phyloP scores from a whole-genome alignment of 176 grass and related monocot species.

The Zea luxurians region DNA sequence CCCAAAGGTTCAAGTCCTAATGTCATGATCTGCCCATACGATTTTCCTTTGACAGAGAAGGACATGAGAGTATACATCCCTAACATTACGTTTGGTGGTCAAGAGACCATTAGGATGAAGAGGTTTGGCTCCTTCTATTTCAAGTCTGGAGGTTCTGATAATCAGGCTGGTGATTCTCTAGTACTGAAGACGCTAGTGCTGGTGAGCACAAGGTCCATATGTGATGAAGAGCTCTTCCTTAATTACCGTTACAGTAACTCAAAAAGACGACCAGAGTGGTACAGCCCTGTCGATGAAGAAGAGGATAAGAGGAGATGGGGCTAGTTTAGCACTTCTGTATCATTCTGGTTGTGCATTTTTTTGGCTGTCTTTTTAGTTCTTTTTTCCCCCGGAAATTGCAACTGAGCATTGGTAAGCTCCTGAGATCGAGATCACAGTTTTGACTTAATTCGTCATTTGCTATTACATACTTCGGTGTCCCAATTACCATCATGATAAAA shows the following conservation, averaged over 20 bases:
- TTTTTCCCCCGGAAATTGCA: not conserved
- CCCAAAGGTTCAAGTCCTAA: constrained; percentile 66
- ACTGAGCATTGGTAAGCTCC: not conserved
- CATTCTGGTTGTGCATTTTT: not conserved
- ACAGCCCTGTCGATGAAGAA: constrained; percentile 79
- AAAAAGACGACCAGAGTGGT: constrained; percentile 80
- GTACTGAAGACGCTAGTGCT: constrained; percentile 68
- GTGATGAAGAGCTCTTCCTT: constrained; percentile 84
- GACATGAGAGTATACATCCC: constrained; percentile 85
- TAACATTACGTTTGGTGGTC: constrained; percentile 70
- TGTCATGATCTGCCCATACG: constrained; percentile 89
- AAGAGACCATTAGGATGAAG: constrained; percentile 63
- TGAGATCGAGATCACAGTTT: constrained; percentile 20
- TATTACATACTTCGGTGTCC: not conserved
- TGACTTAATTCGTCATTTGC: not conserved
- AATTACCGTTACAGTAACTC: constrained; percentile 86
- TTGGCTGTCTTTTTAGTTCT: not conserved
- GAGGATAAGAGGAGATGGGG: constrained; percentile 91
- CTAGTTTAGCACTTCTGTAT: constrained; percentile 39
- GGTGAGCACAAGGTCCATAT: constrained; percentile 72
- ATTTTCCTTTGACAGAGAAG: constrained; percentile 80
- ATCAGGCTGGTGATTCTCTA: constrained; percentile 40
- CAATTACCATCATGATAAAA: constrained; percentile 5
- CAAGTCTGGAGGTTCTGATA: constrained; percentile 55
- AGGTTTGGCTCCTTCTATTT: constrained; percentile 92